Evolutionary conservation across 495 filamentous ascomycete genomes (phyloP).

Genomic region (Choiromyces venosus): DNA sequence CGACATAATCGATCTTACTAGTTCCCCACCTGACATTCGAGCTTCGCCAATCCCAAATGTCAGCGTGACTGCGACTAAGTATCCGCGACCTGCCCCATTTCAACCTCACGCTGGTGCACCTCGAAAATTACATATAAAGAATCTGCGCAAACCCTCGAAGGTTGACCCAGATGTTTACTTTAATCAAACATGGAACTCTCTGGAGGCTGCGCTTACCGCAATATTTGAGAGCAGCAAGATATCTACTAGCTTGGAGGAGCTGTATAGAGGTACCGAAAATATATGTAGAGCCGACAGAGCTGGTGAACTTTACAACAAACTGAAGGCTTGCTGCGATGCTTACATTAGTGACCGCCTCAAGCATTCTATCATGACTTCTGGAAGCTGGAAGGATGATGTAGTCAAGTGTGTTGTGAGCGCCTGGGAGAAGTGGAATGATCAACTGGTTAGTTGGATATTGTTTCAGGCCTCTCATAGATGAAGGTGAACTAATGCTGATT

Average conservation of each 20-base stretch:
- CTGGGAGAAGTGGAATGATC: constrained; percentile 75
- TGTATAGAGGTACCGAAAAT: constrained; percentile 87
- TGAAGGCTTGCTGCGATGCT: constrained; percentile 58
- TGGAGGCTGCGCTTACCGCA: constrained; percentile 64
- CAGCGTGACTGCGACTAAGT: constrained; percentile 5
- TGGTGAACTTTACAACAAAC: constrained; percentile 55
- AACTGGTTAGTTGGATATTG: constrained; percentile 52
- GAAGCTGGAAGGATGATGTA: constrained; percentile 59
- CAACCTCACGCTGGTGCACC: constrained; percentile 30
- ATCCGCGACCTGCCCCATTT: constrained; percentile 25
- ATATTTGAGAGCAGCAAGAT: constrained; percentile 63
- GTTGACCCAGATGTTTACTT: constrained; percentile 66
- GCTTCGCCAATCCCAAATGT: neutral
- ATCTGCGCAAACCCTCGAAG: constrained; percentile 59
- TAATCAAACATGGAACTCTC: constrained; percentile 60
- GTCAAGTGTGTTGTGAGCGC: constrained; percentile 55
- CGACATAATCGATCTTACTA: constrained; percentile 30
- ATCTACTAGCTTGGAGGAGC: constrained; percentile 66
- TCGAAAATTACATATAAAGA: constrained; percentile 77
- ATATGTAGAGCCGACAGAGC: constrained; percentile 72
- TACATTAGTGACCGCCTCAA: constrained; percentile 57
- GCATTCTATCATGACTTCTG: constrained; percentile 50
- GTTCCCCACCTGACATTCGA: constrained; percentile 9
- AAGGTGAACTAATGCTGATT: neutral
- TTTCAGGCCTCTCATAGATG: constrained; percentile 6